phyloP scores from a whole-genome alignment of 306 rosid species.

The Trifolium dubium region DNA sequence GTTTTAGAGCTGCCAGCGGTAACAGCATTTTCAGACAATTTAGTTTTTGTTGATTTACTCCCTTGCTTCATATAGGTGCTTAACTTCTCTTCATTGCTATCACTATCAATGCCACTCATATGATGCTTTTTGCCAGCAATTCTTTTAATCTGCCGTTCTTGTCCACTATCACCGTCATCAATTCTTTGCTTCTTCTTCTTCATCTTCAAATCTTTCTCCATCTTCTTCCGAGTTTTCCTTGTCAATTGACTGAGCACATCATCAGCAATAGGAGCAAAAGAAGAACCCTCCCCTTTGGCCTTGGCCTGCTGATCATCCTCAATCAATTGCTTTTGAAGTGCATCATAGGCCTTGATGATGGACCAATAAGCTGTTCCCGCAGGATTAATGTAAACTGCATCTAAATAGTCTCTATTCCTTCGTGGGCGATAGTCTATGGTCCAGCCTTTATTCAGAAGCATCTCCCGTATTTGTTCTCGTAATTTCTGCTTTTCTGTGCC shows the following conservation, averaged over 20 bases:
- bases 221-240: constrained; percentile 92
- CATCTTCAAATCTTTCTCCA: constrained; percentile 82
- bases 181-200: constrained; percentile 52
- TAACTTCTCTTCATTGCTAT: constrained; percentile 79
- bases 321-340: constrained; percentile 82
- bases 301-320: constrained; percentile 62
- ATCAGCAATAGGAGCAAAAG: constrained; percentile 72
- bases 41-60: constrained; percentile 71
- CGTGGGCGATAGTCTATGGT: constrained; percentile 94
- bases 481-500: constrained; percentile 97
- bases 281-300: constrained; percentile 61
- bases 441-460: constrained; percentile 91
- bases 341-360: constrained; percentile 95
- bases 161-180: constrained; percentile 55
- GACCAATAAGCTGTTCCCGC: constrained; percentile 98
- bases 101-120: constrained; percentile 66
- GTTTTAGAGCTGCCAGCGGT: constrained; percentile 53
- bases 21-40: constrained; percentile 62
- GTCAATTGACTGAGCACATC: constrained; percentile 89
- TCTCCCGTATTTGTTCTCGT: constrained; percentile 81
- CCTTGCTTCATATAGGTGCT: constrained; percentile 87
- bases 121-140: constrained; percentile 54
- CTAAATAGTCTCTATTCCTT: constrained; percentile 93
- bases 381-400: constrained; percentile 92
- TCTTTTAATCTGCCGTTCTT: constrained; percentile 53